Percentiles rank a stretch among this genome's conserved stretches.
Conservation (phyloP, 495 filamentous ascomycete species). For the Aspergillus taichungensis region DNA sequence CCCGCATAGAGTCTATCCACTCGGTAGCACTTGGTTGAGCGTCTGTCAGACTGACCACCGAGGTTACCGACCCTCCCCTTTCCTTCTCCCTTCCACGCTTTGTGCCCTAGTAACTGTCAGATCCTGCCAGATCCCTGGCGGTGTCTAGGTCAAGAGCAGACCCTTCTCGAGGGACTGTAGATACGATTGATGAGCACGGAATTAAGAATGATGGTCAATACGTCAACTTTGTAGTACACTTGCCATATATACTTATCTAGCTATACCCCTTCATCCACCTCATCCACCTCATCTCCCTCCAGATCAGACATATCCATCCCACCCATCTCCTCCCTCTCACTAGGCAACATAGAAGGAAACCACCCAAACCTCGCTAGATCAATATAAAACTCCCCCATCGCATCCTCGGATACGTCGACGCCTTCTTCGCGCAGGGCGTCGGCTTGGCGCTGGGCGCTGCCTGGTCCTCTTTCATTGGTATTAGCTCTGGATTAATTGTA, state of each 20-base stretch:
- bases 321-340: conserved; percentile 14
- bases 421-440: conserved; percentile 57
- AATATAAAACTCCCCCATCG: conserved; percentile 62
- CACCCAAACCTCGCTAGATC: conserved; percentile 62
- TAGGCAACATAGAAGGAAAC: conserved; percentile 53
- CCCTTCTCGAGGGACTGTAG: conserved; percentile 8
- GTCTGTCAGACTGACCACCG: no score
- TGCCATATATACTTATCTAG: neutral
- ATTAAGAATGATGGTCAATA: neutral
- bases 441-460: conserved; percentile 62
- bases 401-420: conserved; percentile 53
- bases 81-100: no score
- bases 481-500: no score
- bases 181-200: conserved; percentile 4
- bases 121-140: no score
- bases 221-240: neutral
- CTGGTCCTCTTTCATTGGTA: conserved; percentile 45
- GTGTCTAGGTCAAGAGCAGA: neutral
- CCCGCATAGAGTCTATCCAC: no score
- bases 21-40: no score
- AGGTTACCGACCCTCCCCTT: no score
- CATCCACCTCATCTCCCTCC: conserved; percentile 6
- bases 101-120: no score
- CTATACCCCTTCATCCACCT: neutral
- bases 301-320: neutral